These are phyloP conservation scores for Hanseniaspora uvarum DNA, from an alignment of 1,139 yeast species.

Conservation along the genomic window DNA sequence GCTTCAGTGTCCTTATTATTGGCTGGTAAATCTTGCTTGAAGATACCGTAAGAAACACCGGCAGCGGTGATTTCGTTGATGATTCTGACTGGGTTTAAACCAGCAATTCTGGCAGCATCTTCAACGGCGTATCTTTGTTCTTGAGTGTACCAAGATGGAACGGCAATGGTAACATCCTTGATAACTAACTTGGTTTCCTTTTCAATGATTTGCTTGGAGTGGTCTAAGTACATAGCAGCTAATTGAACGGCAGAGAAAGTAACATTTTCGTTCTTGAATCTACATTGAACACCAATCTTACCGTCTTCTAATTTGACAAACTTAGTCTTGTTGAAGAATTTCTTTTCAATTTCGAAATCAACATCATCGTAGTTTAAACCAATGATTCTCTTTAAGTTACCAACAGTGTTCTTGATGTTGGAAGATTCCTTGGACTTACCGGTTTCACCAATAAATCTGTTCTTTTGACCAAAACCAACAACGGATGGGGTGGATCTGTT, in stretches of 20 bases:
- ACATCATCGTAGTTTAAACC: conserved; percentile 72
- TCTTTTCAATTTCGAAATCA: conserved; percentile 63
- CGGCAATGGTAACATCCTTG: conserved; percentile 84
- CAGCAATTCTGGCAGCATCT: conserved; percentile 93
- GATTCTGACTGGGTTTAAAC: conserved; percentile 93
- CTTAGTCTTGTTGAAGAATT: conserved; percentile 54
- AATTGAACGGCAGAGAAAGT: conserved; percentile 82
- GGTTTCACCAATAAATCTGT: conserved; percentile 86
- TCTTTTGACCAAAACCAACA: conserved; percentile 84
- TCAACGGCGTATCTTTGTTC: conserved; percentile 92
- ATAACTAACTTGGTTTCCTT: conserved; percentile 68
- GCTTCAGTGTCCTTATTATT: conserved; percentile 60
- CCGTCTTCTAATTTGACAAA: conserved; percentile 63
- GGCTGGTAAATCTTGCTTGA: conserved; percentile 87
- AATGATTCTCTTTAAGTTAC: conserved; percentile 81
- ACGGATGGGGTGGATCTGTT: conserved; percentile 93
- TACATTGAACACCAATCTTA: conserved; percentile 73
- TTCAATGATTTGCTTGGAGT: conserved; percentile 69
- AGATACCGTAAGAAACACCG: conserved; percentile 97
- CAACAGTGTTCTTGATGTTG: conserved; percentile 90
- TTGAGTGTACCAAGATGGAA: conserved; percentile 96
- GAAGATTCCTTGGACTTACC: conserved; percentile 96
- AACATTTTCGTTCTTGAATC: conserved; percentile 67
- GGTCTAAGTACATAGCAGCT: conserved; percentile 88
- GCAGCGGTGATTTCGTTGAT: conserved; percentile 98